These are phyloP conservation scores for Haplosporangium gracile DNA, from an alignment of 192 early-diverging fungal species.

Conservation along the genomic window DNA sequence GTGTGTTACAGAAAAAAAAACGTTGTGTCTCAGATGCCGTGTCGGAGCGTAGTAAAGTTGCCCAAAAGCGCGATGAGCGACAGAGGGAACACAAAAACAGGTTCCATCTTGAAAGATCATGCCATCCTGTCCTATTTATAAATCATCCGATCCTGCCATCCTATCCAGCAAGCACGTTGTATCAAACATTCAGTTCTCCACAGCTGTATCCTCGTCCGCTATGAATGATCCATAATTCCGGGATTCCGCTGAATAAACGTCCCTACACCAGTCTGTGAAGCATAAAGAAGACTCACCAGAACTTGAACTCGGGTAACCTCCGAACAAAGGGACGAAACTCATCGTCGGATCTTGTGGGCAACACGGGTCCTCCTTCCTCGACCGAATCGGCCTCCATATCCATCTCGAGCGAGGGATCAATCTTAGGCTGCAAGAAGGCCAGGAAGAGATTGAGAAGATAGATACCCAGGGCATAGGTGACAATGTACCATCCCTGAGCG, in stretches of 20 bases:
- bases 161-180: background rate
- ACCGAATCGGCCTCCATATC: conserved; percentile 74
- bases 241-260: background rate
- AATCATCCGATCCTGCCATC: background rate
- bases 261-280: background rate
- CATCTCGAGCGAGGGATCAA: conserved; percentile 90
- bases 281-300: conserved; percentile 78
- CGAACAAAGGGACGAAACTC: conserved; percentile 99
- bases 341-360: conserved; percentile 92
- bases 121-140: background rate
- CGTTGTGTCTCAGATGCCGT: background rate
- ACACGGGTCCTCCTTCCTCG: conserved; percentile 72
- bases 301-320: conserved; percentile 98
- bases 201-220: background rate
- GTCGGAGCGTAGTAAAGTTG: background rate
- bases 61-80: background rate
- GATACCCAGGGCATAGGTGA: conserved; percentile 93
- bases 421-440: conserved; percentile 97
- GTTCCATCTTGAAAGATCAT: background rate
- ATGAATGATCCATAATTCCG: background rate
- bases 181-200: background rate
- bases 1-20: background rate
- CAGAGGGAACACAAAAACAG: background rate
- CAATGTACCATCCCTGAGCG: conserved; percentile 95
- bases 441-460: conserved; percentile 96